Base-by-base conservation (phyloP, 2,329 filamentous ascomycete species). In the Curvularia lunata region DNA sequence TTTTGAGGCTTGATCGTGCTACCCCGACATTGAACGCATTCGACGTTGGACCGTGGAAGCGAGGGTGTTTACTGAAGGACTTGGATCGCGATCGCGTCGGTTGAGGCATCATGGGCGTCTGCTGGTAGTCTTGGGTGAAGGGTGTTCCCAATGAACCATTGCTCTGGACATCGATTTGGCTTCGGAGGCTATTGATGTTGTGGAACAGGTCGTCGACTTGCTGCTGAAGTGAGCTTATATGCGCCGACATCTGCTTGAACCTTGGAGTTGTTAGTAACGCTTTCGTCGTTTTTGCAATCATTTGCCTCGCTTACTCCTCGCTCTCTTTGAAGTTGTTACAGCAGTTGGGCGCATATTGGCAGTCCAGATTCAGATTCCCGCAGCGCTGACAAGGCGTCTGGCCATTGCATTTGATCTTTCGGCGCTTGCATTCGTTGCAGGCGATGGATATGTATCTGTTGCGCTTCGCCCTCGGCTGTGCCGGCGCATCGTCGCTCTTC, bases 261-360 rank as follows among this genome's bases (percentile, higher is more conserved):
- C 83, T 85, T 42, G 34, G 13, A 19, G 21, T 25, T 19, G 50
- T 71, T 45, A 66, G 57, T 34, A 50, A 9, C 45, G 28, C 18
- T 16, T 7, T 23, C 21, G 43, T n/a, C 27, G 38, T 27, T 16
- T 6, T 9, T 19, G 23, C 28, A n/a, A 13, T 9, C n/a, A 21
- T n/a, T n/a, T 19, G 16, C 27, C 21, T 25, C 34, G 18, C 37
- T 12, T 25, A 48, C 81, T 58, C 75, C 84, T 96, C 91, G 46
- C 92, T 92, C 70, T 97, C 93, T 76, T 94, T 95, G 83, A 97
- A 92, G 76, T 86, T 92, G 80, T 86, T 93, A 75, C 86, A 88
- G 79, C 86, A 88, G 69, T 88, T 89, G 5, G 86, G 85, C 59
- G 86, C 84, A 78, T 89, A 89, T 57, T 86, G 77, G 70, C 85